phyloP scores from a whole-genome alignment of 2,329 filamentous ascomycete species.

The Phaeosphaeriaceae sp. region DNA sequence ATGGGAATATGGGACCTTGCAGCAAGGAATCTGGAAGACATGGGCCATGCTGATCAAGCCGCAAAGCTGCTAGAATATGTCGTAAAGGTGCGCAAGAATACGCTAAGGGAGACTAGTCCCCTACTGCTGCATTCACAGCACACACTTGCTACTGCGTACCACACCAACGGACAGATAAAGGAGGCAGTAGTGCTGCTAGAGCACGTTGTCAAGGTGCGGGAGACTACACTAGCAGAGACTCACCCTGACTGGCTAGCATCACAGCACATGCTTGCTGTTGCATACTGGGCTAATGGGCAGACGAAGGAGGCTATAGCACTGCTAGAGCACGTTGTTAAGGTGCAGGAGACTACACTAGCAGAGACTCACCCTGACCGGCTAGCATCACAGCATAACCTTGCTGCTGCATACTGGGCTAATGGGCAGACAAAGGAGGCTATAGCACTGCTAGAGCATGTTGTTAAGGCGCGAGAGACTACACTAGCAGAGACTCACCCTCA shows the following conservation, averaged over 20 bases:
- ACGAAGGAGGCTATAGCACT: conserved; percentile 8
- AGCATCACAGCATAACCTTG: conserved; percentile 16
- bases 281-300: conserved; percentile 6
- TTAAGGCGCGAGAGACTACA: conserved; percentile 7
- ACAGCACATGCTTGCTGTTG: conserved; percentile 13
- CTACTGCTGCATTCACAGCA: conserved; percentile 14
- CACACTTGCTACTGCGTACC: conserved; percentile 10
- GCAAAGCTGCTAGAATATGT: no score
- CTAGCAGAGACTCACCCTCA: conserved; percentile 13
- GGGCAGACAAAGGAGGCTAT: conserved; percentile 8
- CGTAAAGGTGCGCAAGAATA: conserved; percentile 2
- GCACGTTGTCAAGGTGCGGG: conserved; percentile 9
- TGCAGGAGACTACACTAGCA: conserved; percentile 6
- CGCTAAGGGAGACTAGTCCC: conserved; percentile 11
- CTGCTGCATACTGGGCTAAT: conserved; percentile 5
- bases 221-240: conserved; percentile 10
- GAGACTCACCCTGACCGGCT: conserved; percentile 13
- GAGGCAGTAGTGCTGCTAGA: conserved; percentile 15
- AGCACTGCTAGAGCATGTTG: conserved; percentile 13
- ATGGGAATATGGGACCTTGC: conserved; percentile 12
- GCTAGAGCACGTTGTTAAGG: conserved; percentile 14
- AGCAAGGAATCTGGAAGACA: conserved; percentile 1
- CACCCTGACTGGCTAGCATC: conserved; percentile 14
- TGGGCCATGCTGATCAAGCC: background rate
- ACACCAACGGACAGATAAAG: conserved; percentile 5